Conservation (phyloP, 2,329 filamentous ascomycete species). For the Teratosphaeria epicoccoides region DNA sequence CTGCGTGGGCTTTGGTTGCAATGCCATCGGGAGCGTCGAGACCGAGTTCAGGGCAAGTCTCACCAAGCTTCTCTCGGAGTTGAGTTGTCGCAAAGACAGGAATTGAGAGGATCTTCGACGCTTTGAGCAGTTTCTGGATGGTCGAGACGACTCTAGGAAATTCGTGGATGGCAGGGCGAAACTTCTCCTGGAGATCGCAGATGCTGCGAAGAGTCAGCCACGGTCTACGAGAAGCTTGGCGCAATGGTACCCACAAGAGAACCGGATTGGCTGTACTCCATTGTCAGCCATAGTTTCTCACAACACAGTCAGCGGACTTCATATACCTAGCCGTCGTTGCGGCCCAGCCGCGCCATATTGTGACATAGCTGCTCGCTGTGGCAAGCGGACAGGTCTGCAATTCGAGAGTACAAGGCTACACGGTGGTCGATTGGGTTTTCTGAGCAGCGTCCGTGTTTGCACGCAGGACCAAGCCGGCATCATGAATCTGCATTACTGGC, state of each 20-base stretch:
- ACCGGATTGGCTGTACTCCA: neutral
- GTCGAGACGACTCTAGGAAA: constrained; percentile 61
- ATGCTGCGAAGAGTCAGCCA: constrained; percentile 47
- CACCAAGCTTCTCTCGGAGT: constrained; percentile 64
- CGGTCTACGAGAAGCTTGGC: neutral
- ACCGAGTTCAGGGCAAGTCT: constrained; percentile 63
- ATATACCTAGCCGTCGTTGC: constrained; percentile 13
- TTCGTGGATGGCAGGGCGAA: constrained; percentile 70
- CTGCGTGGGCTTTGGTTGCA: constrained; percentile 48
- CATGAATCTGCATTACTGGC: neutral
- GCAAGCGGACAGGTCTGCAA: neutral
- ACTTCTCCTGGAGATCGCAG: constrained; percentile 93
- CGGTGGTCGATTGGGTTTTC: neutral
- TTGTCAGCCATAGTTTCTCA: constrained; percentile 4
- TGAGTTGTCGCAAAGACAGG: constrained; percentile 84
- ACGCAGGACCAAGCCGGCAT: neutral
- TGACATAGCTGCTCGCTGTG: neutral
- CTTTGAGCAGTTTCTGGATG: constrained; percentile 42
- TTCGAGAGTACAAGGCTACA: neutral
- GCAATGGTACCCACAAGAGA: neutral
- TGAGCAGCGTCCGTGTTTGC: neutral
- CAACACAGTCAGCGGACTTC: neutral
- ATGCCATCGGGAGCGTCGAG: constrained; percentile 41
- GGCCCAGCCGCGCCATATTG: constrained; percentile 9
- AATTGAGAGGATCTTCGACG: constrained; percentile 48